Evolutionary conservation across 2,329 filamentous ascomycete genomes (phyloP), one percentile per base, ranked within the genome.

Genomic region (Phyllosticta citrichinensis): DNA sequence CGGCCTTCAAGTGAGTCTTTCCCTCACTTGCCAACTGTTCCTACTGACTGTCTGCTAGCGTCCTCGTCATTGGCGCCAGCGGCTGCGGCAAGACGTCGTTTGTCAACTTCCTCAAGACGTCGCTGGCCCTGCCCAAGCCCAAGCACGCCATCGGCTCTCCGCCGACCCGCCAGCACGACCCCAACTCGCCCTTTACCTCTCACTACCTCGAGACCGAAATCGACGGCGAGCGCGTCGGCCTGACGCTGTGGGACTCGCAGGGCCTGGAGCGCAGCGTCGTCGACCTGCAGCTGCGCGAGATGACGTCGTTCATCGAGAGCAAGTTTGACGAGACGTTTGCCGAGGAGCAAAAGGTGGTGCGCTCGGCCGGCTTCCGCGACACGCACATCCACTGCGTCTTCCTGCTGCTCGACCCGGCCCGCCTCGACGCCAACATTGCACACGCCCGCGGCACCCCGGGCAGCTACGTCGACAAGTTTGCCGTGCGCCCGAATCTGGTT

Each of bases 271-370:
- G 93, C 81, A 94, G 90, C 68, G 84, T 97, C 40, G 91, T 97
- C 57, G 94, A 97, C 73, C 83, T 97, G 65, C 94, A 99, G 75
- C 80, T 99, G 66, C 86, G 92, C 63, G 91, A 96, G 72, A 92
- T 97, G 80, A 87, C 88, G 35, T 83, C 87, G 9, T 99, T 99
- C 77, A 80, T 99, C 63, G 94, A 99, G 79, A 93, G 88, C 79
- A 97, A 97, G 75, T 99, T 99, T 68, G 93, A 99, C 73, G 94
- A 99, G 70, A 97, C 94, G 0, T 96, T 99, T 72, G 85, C 85
- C 56, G 94, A 99, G 76, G 94, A 99, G 79, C 96, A 96, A 83
- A 97, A 97, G 79, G 92, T 99, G 55, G 82, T 97, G 64, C 88
- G 94, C 68, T 91, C 92, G 58, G 93, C 94, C 25, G 93, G 92